Base-by-base conservation (phyloP, 371 early-diverging fungal genomes). In the Rhizopus sp. region DNA sequence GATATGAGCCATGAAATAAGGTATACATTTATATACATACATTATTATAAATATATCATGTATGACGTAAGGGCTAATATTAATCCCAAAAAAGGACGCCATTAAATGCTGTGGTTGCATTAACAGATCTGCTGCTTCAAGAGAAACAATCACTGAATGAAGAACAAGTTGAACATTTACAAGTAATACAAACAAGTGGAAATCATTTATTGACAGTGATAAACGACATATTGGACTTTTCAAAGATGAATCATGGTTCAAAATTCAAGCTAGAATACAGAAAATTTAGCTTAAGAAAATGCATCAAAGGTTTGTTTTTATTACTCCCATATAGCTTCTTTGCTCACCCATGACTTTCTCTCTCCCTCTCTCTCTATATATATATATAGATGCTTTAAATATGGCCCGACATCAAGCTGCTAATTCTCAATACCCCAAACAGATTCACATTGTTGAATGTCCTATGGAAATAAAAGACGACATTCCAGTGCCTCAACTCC, bases 151-250 rank as follows among this genome's bases (percentile, higher is more conserved):
- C 74, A n/a, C 61, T 84, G 4, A 78, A 76, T 29, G 67, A 68
- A 0, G 84, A 84, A 56, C 84, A 84, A 53, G 64, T 72, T 29
- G 77, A 81, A 39, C 81, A 79, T 50, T 63, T 84, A 46, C 82
- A 81, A 57, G 84, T 84, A 4, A 84, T 84, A 30, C 80, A 82
- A 53, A 84, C 84, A 12, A 84, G 84, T 51, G 84, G 84, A 17
- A 81, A 82, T 52, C 84, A 84, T 57, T 64, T 84, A 9, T 65
- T 84, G 50, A 84, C 84, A 17, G 84, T 83, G 63, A 68, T 63
- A 50, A 84, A 84, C 55, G 84, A 84, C 45, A 82, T 84, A 37
- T 50, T 84, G 55, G 84, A 84, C 47, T 77, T 84, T 38, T 81
- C 84, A 15, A 78, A 82, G 52, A 77, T 84, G 32, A 82, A 84